Conservation (phyloP, 129 eudicot species). For the Deinandra increscens region DNA sequence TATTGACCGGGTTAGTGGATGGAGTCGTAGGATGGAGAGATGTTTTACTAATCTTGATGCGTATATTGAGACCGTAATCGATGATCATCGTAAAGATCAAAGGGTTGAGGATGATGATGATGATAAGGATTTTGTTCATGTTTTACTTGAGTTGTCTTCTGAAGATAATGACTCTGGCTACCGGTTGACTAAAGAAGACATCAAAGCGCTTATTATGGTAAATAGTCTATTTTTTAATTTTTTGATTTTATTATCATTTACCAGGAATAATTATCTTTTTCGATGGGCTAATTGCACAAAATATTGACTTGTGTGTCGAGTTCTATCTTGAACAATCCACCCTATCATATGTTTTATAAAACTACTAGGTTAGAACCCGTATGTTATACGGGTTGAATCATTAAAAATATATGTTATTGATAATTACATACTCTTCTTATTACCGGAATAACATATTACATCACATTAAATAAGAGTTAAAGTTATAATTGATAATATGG, state of each 20-base stretch:
- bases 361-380: no score
- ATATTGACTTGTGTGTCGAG: no score
- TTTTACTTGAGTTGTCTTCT: neutral
- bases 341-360: no score
- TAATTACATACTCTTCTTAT: no score
- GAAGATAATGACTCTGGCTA: neutral
- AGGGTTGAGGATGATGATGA: neutral
- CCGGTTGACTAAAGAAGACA: neutral
- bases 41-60: slow-evolving; percentile 15
- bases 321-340: no score
- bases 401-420: no score
- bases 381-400: no score
- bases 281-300: no score
- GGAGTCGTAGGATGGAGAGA: neutral
- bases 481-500: no score
- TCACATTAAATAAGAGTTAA: no score
- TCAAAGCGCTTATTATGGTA: slow-evolving; percentile 2
- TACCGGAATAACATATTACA: no score
- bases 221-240: neutral
- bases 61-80: neutral
- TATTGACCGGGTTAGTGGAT: neutral
- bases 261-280: no score
- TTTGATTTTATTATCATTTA: neutral
- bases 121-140: slow-evolving; percentile 3
- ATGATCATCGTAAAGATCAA: neutral